Evolutionary conservation across 1,139 yeast species (phyloP).

Genomic region (Blastobotrys serpentis): DNA sequence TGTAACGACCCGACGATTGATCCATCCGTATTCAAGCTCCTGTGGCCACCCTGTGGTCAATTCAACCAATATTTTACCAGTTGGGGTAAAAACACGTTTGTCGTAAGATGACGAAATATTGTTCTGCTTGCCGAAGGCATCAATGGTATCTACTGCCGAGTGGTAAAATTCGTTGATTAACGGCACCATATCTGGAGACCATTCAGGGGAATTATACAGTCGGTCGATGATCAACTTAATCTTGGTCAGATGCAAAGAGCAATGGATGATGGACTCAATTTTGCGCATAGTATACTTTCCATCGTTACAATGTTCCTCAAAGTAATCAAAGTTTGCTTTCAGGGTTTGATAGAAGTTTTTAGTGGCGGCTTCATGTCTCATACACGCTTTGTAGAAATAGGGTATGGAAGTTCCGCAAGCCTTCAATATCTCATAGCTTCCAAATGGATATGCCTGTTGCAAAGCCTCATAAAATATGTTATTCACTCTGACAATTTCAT

Average conservation of each 20-base stretch:
- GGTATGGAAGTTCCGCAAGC: constrained; percentile 83
- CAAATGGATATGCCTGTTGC: constrained; percentile 62
- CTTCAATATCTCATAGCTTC: constrained; percentile 69
- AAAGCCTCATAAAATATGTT: constrained; percentile 78
- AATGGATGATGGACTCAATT: constrained; percentile 67
- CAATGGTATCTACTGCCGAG: constrained; percentile 63
- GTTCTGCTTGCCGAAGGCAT: constrained; percentile 65
- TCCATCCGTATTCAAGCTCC: constrained; percentile 85
- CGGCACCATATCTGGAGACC: constrained; percentile 41
- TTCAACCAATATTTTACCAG: constrained; percentile 84
- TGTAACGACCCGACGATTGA: constrained; percentile 78
- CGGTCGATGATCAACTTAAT: constrained; percentile 66
- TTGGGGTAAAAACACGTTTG: constrained; percentile 80
- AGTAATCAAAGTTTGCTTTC: constrained; percentile 29
- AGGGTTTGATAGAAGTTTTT: constrained; percentile 52
- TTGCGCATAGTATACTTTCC: constrained; percentile 51
- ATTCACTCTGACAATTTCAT: constrained; percentile 85
- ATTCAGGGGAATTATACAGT: constrained; percentile 39
- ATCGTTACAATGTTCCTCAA: constrained; percentile 20
- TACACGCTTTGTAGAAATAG: constrained; percentile 86
- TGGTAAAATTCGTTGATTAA: constrained; percentile 48
- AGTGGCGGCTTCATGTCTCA: constrained; percentile 90
- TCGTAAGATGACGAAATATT: constrained; percentile 47
- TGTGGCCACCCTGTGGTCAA: constrained; percentile 85
- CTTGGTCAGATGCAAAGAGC: constrained; percentile 69